phyloP scores from a whole-genome alignment of 805 yeast species.

The Metschnikowia bowlesiae region DNA sequence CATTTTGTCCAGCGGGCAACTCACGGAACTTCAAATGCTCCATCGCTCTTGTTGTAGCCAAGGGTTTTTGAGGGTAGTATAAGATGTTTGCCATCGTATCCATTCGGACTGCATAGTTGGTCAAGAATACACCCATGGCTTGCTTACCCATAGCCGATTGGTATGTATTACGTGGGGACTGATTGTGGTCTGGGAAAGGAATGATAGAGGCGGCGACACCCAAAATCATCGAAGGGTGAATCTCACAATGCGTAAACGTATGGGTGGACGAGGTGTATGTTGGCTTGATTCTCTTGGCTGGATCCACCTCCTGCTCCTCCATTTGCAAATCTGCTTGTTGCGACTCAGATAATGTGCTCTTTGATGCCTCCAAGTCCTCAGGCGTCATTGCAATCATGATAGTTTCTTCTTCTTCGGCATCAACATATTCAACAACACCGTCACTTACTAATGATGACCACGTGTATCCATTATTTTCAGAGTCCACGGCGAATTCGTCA shows the following conservation, averaged over 20 bases:
- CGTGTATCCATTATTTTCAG: conserved; percentile 51
- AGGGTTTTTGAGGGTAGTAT: conserved; percentile 96
- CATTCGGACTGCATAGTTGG: conserved; percentile 95
- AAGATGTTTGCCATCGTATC: conserved; percentile 98
- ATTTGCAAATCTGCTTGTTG: conserved; percentile 41
- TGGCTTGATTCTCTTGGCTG: conserved; percentile 84
- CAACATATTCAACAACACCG: conserved; percentile 94
- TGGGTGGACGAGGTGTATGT: conserved; percentile 48
- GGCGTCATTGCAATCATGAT: conserved; percentile 98
- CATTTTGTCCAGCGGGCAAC: conserved; percentile 98
- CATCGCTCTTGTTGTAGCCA: conserved; percentile 98
- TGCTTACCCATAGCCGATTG: conserved; percentile 99
- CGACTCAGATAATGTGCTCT: conserved; percentile 37
- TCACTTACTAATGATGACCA: conserved; percentile 81
- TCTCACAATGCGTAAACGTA: conserved; percentile 97
- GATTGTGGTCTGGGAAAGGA: conserved; percentile 99
- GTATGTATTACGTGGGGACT: conserved; percentile 98
- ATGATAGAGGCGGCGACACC: conserved; percentile 98
- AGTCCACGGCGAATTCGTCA: conserved; percentile 54
- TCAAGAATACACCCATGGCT: conserved; percentile 98
- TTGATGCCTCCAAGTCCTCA: conserved; percentile 79
- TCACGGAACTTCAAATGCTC: conserved; percentile 96
- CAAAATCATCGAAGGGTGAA: conserved; percentile 97
- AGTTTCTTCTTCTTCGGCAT: conserved; percentile 98
- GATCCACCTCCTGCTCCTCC: conserved; percentile 51